Percentiles rank a stretch among this genome's conserved stretches.
These are phyloP conservation scores for Kuraishia borneana DNA, from an alignment of 805 yeast species.

Conservation along the genomic window DNA sequence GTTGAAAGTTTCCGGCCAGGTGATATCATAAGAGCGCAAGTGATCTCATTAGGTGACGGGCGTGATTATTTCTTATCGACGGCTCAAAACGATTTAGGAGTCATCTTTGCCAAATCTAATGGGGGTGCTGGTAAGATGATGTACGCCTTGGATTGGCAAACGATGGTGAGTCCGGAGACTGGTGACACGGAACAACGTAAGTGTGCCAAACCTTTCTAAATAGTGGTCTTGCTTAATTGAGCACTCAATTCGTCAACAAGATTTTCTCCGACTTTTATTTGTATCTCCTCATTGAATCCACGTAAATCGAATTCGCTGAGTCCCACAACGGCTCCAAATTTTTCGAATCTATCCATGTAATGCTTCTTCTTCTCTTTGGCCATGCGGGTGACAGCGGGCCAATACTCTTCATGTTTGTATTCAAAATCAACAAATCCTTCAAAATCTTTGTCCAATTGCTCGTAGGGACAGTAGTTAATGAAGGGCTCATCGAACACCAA, in stretches of 20 bases:
- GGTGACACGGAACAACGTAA: slow-evolving; percentile 74
- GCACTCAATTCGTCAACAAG: neutral
- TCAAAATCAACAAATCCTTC: slow-evolving; percentile 83
- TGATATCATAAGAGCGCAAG: slow-evolving; percentile 77
- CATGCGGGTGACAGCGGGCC: slow-evolving; percentile 58
- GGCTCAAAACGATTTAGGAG: slow-evolving; percentile 87
- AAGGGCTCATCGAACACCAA: slow-evolving; percentile 87
- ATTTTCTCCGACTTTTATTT: neutral
- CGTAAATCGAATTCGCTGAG: slow-evolving; percentile 77
- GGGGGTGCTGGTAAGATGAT: slow-evolving; percentile 62
- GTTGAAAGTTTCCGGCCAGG: slow-evolving; percentile 81
- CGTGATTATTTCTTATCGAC: slow-evolving; percentile 82
- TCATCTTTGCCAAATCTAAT: slow-evolving; percentile 71
- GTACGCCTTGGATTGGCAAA: slow-evolving; percentile 93
- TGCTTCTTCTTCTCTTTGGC: slow-evolving; percentile 46
- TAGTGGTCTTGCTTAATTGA: neutral
- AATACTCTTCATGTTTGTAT: slow-evolving; percentile 70
- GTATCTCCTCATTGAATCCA: slow-evolving; percentile 13
- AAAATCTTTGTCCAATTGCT: slow-evolving; percentile 73
- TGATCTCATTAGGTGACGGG: slow-evolving; percentile 90
- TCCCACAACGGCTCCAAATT: slow-evolving; percentile 67
- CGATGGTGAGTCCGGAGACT: slow-evolving; percentile 70
- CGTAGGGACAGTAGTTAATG: slow-evolving; percentile 66
- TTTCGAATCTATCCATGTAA: slow-evolving; percentile 58
- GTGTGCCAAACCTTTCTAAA: slow-evolving; percentile 78